These are phyloP conservation scores for Hippophae gyantsensis DNA, from an alignment of 306 rosid species.

Conservation along the genomic window DNA sequence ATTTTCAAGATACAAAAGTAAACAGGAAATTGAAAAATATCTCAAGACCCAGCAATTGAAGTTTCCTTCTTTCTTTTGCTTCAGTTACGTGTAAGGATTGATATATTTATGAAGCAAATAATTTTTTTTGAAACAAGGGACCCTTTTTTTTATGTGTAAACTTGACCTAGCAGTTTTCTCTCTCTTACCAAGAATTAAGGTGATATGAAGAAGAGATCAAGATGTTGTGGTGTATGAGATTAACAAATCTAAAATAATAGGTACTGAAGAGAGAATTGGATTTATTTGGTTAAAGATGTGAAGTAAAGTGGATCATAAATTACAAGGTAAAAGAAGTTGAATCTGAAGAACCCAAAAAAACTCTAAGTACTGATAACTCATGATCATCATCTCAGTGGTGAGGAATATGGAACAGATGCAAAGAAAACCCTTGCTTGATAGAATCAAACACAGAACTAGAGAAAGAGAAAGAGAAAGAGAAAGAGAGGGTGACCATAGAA, in stretches of 20 bases:
- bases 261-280: conserved; percentile 33
- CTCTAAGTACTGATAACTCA: conserved; percentile 12
- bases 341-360: conserved; percentile 13
- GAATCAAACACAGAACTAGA: conserved; percentile 32
- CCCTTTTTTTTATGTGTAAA: too few relatives aligned
- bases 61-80: not conserved
- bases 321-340: conserved; percentile 1
- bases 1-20: not conserved
- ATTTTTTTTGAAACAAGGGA: too few relatives aligned
- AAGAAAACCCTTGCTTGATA: conserved; percentile 25
- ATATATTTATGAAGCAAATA: too few relatives aligned
- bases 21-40: not conserved
- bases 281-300: conserved; percentile 32
- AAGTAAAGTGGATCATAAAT: conserved; percentile 20
- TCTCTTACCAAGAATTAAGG: not conserved
- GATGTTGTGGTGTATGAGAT: not conserved
- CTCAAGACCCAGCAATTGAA: not conserved
- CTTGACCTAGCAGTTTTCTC: not conserved
- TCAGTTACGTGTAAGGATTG: not conserved
- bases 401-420: conserved; percentile 44
- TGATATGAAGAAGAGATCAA: not conserved
- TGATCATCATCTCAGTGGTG: conserved; percentile 2
- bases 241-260: not conserved
- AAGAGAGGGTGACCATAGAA: conserved; percentile 15
- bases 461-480: conserved; percentile 14